A percentile compares a stretch with the other conserved stretches of the same genome.
phyloP scores from a whole-genome alignment of 441 rosid species.

The Gossypium lobatum region DNA sequence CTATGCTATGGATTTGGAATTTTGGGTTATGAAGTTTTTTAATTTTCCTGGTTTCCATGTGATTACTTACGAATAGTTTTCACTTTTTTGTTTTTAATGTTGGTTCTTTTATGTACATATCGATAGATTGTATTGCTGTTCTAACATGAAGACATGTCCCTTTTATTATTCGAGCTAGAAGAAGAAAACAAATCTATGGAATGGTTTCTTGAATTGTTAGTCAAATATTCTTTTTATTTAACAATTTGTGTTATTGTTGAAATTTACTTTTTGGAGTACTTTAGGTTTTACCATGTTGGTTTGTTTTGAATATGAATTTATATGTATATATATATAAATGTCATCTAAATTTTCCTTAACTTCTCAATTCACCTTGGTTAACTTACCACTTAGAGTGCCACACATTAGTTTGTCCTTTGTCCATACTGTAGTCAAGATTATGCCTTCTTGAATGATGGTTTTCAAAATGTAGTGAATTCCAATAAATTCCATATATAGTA shows the following conservation, averaged over 20 bases:
- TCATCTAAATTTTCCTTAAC: not conserved
- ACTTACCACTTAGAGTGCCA: not conserved
- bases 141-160: not conserved
- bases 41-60: not conserved
- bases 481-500: not conserved
- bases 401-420: not conserved
- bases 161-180: not conserved
- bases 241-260: not conserved
- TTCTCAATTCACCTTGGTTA: not conserved
- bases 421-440: not conserved
- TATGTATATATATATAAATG: too few species aligned
- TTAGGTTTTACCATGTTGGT: not conserved
- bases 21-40: not conserved
- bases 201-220: not conserved
- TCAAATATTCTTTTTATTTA: not conserved
- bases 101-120: not conserved
- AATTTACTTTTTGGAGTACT: not conserved
- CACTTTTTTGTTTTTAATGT: not conserved
- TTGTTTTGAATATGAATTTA: not conserved
- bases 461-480: not conserved
- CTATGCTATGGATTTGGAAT: not conserved
- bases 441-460: not conserved
- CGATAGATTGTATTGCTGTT: not conserved
- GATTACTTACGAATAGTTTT: not conserved
- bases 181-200: not conserved